Evolutionary conservation across 2,329 filamentous ascomycete genomes (phyloP), one percentile per base, ranked within the genome.

Genomic region (Myriosclerotinia scirpicola): DNA sequence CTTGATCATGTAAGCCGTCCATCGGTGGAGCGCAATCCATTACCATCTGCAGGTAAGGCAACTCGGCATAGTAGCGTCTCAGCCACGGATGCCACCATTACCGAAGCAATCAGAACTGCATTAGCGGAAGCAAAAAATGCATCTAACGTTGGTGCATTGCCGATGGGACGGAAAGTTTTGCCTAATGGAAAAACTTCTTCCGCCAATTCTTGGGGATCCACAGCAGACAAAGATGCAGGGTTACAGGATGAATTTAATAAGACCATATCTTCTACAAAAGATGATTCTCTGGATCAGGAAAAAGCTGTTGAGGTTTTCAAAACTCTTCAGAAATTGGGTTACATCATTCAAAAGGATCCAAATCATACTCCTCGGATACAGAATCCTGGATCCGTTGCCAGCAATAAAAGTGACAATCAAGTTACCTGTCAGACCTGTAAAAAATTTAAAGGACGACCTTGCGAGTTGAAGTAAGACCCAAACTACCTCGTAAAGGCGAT

Each of bases 391-490:
- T 75, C 72, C 22, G 65, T 55, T 26, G 69, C 71, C 44, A 69
- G 73, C 63, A 72, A 70, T 42, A 76, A 71, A 64, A 76, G 72
- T 67, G 69, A 73, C 11, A 70, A 74, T 26, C 67, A 71, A 61
- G 68, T 72, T 8, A 71, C 50, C 14, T 85, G 83, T 67, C 22
- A 69, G 0, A 64, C 72, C 0, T 87, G 85, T 64, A 6, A 42
- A 5, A 87, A 85, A 71, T 69, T 65, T 1, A 87, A 83, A 65
- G 71, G 69, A 4, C 80, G 85, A 46, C 81, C 73, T 40, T 87
- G 84, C 72, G 85, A 88, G 72, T 78, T 88, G 38, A 87, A 82
- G 85, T 87, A 79, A 67, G 81, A 69, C 44, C 8, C 54, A 55
- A 58, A 50, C 38, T 52, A 38, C 9, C 22, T 36, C 7, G 44